phyloP scores from a whole-genome alignment of 2,329 filamentous ascomycete genomes.

The Ophiostoma perfectum region DNA sequence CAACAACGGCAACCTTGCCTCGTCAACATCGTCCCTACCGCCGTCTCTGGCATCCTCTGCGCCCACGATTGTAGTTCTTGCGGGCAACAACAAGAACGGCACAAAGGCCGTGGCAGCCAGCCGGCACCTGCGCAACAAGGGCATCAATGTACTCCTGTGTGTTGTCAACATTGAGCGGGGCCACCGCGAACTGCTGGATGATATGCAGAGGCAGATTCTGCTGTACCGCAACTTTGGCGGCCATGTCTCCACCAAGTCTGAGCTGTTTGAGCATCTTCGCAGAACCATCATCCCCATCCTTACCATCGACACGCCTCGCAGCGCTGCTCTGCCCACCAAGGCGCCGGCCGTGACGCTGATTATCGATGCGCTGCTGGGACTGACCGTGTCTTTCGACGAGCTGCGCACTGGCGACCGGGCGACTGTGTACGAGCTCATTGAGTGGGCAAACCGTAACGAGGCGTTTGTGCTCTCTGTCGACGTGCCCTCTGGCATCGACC shows the following conservation, averaged over 20 bases:
- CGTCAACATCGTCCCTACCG: neutral
- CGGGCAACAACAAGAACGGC: conserved; percentile 90
- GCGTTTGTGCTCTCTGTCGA: conserved; percentile 82
- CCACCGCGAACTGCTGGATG: conserved; percentile 73
- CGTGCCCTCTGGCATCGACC: conserved; percentile 82
- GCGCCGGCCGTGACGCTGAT: conserved; percentile 70
- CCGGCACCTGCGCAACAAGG: conserved; percentile 79
- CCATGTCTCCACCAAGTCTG: conserved; percentile 57
- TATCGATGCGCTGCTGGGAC: conserved; percentile 80
- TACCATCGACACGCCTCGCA: conserved; percentile 34
- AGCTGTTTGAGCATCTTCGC: conserved; percentile 56
- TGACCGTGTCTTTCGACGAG: conserved; percentile 84
- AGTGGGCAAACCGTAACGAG: conserved; percentile 87
- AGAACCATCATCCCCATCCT: conserved; percentile 39
- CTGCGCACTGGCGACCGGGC: conserved; percentile 76
- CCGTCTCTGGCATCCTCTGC: neutral
- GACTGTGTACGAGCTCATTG: conserved; percentile 81
- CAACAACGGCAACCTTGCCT: neutral
- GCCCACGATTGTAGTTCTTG: conserved; percentile 64
- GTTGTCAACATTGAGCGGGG: conserved; percentile 77
- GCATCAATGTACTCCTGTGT: conserved; percentile 73
- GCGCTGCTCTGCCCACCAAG: conserved; percentile 29
- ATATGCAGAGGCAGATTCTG: conserved; percentile 72
- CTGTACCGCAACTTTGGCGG: conserved; percentile 81
- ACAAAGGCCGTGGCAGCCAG: conserved; percentile 79